These are phyloP conservation scores for Gracilaria domingensis DNA, from an alignment of 23 red algal genomes.

Conservation along the genomic window DNA sequence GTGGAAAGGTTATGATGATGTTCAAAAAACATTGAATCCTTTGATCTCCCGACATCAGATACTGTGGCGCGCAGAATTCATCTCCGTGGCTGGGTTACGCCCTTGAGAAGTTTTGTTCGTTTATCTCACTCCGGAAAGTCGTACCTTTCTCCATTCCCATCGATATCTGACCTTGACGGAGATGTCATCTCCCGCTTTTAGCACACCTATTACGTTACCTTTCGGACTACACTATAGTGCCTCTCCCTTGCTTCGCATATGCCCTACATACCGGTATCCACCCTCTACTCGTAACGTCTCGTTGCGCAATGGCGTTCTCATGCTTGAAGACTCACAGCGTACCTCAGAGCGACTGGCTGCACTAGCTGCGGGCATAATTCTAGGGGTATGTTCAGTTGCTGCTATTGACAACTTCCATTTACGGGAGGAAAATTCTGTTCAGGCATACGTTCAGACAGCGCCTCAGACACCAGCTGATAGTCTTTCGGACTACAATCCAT, in stretches of 20 bases:
- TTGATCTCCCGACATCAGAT: background rate
- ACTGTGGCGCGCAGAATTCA: no score
- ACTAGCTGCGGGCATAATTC: conserved; percentile 3
- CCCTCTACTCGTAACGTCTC: background rate
- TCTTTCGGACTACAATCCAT: conserved; percentile 61
- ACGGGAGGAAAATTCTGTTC: background rate
- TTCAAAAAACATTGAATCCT: conserved; percentile 7
- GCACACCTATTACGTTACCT: background rate
- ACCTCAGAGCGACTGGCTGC: background rate
- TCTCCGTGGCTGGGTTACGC: background rate
- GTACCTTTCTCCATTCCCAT: background rate
- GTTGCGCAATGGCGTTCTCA: conserved; percentile 11
- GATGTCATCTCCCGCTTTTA: background rate
- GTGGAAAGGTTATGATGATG: background rate
- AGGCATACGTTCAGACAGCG: background rate
- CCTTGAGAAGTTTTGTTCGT: background rate
- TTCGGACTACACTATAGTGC: background rate
- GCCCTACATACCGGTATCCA: background rate
- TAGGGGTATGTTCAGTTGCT: background rate
- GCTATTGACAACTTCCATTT: conserved; percentile 7
- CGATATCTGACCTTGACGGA: background rate
- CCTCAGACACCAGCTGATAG: background rate
- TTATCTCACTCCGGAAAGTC: background rate
- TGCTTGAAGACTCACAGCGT: background rate
- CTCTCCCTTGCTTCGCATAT: background rate